Base-by-base conservation (phyloP, 2,329 filamentous ascomycete genomes). In the Fusarium sororula region DNA sequence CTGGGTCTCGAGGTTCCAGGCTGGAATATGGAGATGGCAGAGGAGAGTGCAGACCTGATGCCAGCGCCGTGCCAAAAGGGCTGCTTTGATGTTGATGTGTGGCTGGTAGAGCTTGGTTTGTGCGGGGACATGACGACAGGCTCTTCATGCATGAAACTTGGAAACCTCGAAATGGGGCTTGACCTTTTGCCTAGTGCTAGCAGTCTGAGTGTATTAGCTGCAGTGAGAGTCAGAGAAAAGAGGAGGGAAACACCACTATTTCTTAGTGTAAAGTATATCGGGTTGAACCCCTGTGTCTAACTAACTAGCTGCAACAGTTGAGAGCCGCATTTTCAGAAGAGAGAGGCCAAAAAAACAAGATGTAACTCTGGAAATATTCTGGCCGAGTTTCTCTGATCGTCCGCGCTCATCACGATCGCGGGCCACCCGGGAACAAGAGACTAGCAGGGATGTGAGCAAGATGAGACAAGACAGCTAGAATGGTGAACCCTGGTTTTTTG, bases 41-140 rank as follows among this genome's bases (percentile, higher is more conserved):
- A 66, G 41, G 61, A 73, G 42, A 56, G 67, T 65, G 60, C 47
- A 57, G 69, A 66, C 60, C 66, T 58, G 62, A 62, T 63, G 66
- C 56, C 58, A 66, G 51, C 51, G 51, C 56, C 51, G 54, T 64
- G 68, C 64, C 64, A 68, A 60, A 63, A 56, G 58, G 55, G 64
- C 55, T 64, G 60, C 64, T 71, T 62, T 42, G 60, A 38, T 45
- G 63, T 66, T 65, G 51, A 63, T 60, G 72, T 75, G 72, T 66
- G 75, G 73, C 66, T 75, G 56, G 56, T 28, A 64, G 51, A 51
- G 61, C 66, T 58, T 55, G 45, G 54, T 50, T 73, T 67, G 62
- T 76, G 75, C 72, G 75, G 75, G 75, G 75, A 69, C 64, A 78
- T 77, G 75, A 77, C 75, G 75, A 73, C 66, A 76, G 42, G 24